A percentile compares a stretch with the other conserved stretches of the same genome.
Conservation (phyloP, 768 basidiomycete species). For the Hemileccinum impolitum region DNA sequence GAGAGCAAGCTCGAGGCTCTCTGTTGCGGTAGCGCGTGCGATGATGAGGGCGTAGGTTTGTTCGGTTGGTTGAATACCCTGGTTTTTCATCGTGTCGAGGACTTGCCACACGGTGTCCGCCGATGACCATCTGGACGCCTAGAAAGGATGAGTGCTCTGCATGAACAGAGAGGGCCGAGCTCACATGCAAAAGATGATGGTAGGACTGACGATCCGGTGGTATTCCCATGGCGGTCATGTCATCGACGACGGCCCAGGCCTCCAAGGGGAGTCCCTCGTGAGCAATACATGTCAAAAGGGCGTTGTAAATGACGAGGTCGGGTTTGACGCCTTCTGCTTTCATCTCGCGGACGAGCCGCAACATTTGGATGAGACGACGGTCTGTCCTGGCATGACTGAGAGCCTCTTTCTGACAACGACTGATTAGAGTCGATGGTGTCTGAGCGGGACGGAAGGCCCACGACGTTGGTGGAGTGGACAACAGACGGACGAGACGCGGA, state of each 20-base stretch:
- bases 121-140: slow-evolving; percentile 46
- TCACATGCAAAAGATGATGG: slow-evolving; percentile 59
- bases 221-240: slow-evolving; percentile 56
- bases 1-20: slow-evolving; percentile 65
- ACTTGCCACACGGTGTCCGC: slow-evolving; percentile 44
- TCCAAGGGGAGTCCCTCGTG: slow-evolving; percentile 43
- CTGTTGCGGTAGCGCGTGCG: slow-evolving; percentile 38
- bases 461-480: neutral
- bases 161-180: slow-evolving; percentile 9
- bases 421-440: slow-evolving; percentile 18
- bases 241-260: slow-evolving; percentile 64
- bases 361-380: slow-evolving; percentile 36
- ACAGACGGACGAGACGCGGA: neutral
- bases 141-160: slow-evolving; percentile 8
- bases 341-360: slow-evolving; percentile 53
- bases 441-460: slow-evolving; percentile 28
- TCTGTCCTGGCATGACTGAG: slow-evolving; percentile 32
- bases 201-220: slow-evolving; percentile 50
- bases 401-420: slow-evolving; percentile 34
- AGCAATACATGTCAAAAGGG: slow-evolving; percentile 50
- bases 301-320: slow-evolving; percentile 52
- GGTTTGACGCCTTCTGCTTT: slow-evolving; percentile 53
- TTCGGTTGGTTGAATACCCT: slow-evolving; percentile 47
- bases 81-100: slow-evolving; percentile 52
- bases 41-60: slow-evolving; percentile 55